Conservation (phyloP, 768 basidiomycete genomes). For the Strobilomyces dryophilus region DNA sequence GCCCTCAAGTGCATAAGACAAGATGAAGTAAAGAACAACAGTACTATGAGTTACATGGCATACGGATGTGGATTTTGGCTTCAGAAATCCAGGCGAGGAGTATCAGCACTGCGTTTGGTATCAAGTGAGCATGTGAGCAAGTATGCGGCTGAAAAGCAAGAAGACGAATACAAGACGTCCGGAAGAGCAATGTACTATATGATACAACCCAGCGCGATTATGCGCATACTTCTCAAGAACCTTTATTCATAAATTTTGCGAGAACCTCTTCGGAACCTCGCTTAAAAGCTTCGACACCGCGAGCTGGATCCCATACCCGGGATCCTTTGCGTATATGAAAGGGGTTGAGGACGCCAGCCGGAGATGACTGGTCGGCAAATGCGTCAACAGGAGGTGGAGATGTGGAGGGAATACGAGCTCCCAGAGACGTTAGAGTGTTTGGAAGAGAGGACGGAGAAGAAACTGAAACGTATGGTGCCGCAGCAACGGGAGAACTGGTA, state of each 20-base stretch:
- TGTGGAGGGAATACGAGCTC: slow-evolving; percentile 9
- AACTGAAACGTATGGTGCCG: not conserved
- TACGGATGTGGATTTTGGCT: not conserved
- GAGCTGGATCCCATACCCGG: slow-evolving; percentile 82
- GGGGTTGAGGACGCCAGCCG: slow-evolving; percentile 37
- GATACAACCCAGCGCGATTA: slow-evolving; percentile 3
- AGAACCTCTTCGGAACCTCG: slow-evolving; percentile 85
- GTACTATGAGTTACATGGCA: not conserved
- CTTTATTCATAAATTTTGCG: slow-evolving; percentile 76
- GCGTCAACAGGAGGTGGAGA: slow-evolving; percentile 44
- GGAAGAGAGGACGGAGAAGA: slow-evolving; percentile 3
- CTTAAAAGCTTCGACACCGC: slow-evolving; percentile 83
- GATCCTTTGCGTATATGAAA: slow-evolving; percentile 41
- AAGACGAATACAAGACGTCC: not conserved
- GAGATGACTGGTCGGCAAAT: slow-evolving; percentile 50
- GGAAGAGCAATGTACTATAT: not conserved
- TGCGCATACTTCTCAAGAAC: slow-evolving; percentile 58
- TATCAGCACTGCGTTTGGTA: too few species aligned
- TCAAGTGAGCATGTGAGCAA: too few species aligned
- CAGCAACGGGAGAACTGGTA: not conserved
- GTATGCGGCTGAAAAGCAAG: not conserved
- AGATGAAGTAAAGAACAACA: not conserved
- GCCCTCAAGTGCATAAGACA: not conserved
- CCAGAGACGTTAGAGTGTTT: slow-evolving; percentile 3
- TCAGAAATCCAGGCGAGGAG: too few species aligned